A percentile compares a stretch with the other conserved stretches of the same genome.
phyloP scores from a whole-genome alignment of 2,329 filamentous ascomycete genomes.

The Rhexocercosporidium sp. region DNA sequence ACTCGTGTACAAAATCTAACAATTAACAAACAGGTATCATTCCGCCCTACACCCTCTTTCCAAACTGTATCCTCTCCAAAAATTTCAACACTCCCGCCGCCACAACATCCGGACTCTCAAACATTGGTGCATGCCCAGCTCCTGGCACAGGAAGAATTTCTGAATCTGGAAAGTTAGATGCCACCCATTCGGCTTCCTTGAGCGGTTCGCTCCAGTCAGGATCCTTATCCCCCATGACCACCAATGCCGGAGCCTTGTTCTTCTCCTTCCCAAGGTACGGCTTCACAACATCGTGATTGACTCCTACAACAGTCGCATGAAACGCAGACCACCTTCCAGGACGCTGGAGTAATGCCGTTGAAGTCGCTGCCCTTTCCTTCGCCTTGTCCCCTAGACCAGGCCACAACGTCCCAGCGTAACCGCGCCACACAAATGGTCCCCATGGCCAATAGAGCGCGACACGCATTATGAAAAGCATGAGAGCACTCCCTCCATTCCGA shows the following conservation, averaged over 20 bases:
- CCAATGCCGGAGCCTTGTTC: slow-evolving; percentile 12
- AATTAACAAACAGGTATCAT: background rate
- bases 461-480: background rate
- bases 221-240: slow-evolving; percentile 15
- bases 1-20: too few species aligned
- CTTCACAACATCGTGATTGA: slow-evolving; percentile 3
- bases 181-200: slow-evolving; percentile 17
- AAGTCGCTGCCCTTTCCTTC: slow-evolving; percentile 4
- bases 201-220: slow-evolving; percentile 17
- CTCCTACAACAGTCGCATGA: slow-evolving; percentile 1
- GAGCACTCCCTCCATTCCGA: background rate
- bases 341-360: background rate
- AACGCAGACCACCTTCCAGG: slow-evolving; percentile 12
- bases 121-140: slow-evolving; percentile 18
- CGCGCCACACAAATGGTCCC: slow-evolving; percentile 10
- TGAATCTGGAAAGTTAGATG: slow-evolving; percentile 17
- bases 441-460: slow-evolving; percentile 11
- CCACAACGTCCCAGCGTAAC: slow-evolving; percentile 10
- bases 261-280: slow-evolving; percentile 8
- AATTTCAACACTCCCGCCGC: slow-evolving; percentile 7
- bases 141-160: slow-evolving; percentile 12
- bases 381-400: slow-evolving; percentile 13
- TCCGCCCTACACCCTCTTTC: slow-evolving; percentile 20
- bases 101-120: slow-evolving; percentile 15
- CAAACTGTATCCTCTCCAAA: slow-evolving; percentile 13